Evolutionary conservation across 495 filamentous ascomycete genomes (phyloP), one percentile per base, ranked within the genome.

Genomic region (Hypoxylon fragiforme): DNA sequence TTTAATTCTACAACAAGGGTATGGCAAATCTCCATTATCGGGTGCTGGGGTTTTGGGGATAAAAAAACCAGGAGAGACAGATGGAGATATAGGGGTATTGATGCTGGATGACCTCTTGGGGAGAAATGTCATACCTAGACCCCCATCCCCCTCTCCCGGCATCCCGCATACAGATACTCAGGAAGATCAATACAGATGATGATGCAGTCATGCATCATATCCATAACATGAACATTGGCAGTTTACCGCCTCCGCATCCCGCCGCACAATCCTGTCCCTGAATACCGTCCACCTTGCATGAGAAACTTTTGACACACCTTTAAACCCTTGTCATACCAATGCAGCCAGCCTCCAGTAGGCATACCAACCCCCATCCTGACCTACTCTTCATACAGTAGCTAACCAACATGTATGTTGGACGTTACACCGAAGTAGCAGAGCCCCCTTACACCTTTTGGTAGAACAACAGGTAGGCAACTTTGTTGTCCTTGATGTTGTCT

Each of bases 381-480:
- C 20, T 53, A 53, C 12, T 16, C 13, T 47, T 24, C 42, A 19
- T 46, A n/a, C 36, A 21, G 36, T 13, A 19, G 28, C 31, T 21
- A n/a, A 22, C 21, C 32, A 5, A 51, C 18, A 7, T 13, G 14
- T 7, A 15, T 34, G 37, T 40, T 21, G 37, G 2, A 13, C 3
- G 30, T 48, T 31, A 11, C 24, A 18, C 19, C 22, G 22, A 51
- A 30, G 42, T 31, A 26, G 15, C 21, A 32, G 18, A 32, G 15
- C 35, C 28, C n/a, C 59, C 60, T 67, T 55, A 83, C 65, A 96
- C 82, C 55, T 81, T 85, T 74, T 96, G 85, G 69, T 98, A 98
- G 72, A 98, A 95, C 67, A 98, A 71, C 53, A 98, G 81, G 71
- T 98, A 98, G 11, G 94, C 94, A 44, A 96, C 92, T 76, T 95